phyloP scores from a whole-genome alignment of 2,329 filamentous ascomycete species.

The Blastomyces percursus region DNA sequence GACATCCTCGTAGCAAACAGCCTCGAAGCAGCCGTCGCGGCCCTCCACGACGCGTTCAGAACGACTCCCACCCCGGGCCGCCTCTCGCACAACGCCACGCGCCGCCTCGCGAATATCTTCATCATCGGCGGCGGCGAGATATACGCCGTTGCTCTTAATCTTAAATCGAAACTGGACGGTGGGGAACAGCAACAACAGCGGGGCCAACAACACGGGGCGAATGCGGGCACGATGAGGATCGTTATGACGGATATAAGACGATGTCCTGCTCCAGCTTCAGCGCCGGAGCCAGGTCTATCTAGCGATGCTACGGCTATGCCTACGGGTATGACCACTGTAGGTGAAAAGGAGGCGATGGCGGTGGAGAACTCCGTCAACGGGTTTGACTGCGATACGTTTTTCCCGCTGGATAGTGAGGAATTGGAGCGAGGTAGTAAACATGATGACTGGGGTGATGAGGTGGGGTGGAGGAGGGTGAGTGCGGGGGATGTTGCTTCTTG shows the following conservation, averaged over 20 bases:
- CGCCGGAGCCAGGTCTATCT: slow-evolving; percentile 1
- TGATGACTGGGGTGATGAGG: slow-evolving; percentile 2
- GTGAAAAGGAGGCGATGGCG: slow-evolving; percentile 4
- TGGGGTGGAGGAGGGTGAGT: slow-evolving; percentile 26
- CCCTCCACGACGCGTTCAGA: slow-evolving; percentile 22
- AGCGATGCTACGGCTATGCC: background rate
- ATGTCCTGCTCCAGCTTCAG: slow-evolving; percentile 9
- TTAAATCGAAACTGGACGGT: slow-evolving; percentile 33
- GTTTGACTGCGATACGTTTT: slow-evolving; percentile 41
- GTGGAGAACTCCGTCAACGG: slow-evolving; percentile 14
- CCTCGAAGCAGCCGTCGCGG: slow-evolving; percentile 46
- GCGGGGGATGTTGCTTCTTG: slow-evolving; percentile 29
- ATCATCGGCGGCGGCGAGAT: slow-evolving; percentile 86
- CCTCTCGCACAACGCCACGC: slow-evolving; percentile 10
- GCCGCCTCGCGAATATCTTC: slow-evolving; percentile 52
- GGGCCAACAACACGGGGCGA: too few relatives aligned
- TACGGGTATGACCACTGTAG: background rate
- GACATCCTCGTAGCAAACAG: slow-evolving; percentile 45
- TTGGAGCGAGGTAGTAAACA: slow-evolving; percentile 18
- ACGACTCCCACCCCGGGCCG: background rate
- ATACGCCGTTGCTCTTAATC: slow-evolving; percentile 58
- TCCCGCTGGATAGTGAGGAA: slow-evolving; percentile 28
- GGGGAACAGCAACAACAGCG: too few relatives aligned
- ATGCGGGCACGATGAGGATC: slow-evolving; percentile 24
- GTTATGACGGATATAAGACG: slow-evolving; percentile 33